These are phyloP conservation scores for Bipolaris bicolor DNA, from an alignment of 2,329 filamentous ascomycete genomes.

Conservation along the genomic window DNA sequence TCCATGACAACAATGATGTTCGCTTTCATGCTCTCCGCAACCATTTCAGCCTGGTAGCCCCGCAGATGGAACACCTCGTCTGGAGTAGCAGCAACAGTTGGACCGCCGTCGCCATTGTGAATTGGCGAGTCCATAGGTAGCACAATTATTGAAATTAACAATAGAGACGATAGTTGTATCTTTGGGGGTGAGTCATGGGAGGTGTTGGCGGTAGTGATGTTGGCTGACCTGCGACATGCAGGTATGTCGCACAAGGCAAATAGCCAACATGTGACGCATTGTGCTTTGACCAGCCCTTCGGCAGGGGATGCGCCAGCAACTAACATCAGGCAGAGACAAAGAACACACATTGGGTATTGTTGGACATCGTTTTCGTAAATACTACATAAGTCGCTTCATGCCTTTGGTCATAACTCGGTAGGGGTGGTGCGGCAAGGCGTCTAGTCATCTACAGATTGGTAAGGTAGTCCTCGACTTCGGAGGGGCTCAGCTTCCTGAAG, in stretches of 20 bases:
- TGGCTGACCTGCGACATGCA: constrained; percentile 2
- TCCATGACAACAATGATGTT: constrained; percentile 59
- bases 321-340: not conserved
- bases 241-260: not conserved
- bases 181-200: not conserved
- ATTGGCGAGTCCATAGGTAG: constrained; percentile 6
- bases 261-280: not conserved
- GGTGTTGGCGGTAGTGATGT: constrained; percentile 2
- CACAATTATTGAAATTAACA: not conserved
- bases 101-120: constrained; percentile 9
- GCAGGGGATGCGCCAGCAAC: not conserved
- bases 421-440: not conserved
- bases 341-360: constrained; percentile 1
- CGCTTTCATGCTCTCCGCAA: constrained; percentile 51
- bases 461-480: constrained; percentile 99
- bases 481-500: constrained; percentile 92
- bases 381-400: constrained; percentile 28
- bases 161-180: not conserved
- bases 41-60: constrained; percentile 58
- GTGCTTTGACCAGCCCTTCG: not conserved
- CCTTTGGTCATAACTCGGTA: constrained; percentile 11
- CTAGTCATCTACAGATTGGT: constrained; percentile 79
- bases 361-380: constrained; percentile 34
- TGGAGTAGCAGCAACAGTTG: constrained; percentile 6
- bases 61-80: constrained; percentile 43